Conservation (phyloP, 2,329 filamentous ascomycete genomes). For the Periconia macrospinosa region DNA sequence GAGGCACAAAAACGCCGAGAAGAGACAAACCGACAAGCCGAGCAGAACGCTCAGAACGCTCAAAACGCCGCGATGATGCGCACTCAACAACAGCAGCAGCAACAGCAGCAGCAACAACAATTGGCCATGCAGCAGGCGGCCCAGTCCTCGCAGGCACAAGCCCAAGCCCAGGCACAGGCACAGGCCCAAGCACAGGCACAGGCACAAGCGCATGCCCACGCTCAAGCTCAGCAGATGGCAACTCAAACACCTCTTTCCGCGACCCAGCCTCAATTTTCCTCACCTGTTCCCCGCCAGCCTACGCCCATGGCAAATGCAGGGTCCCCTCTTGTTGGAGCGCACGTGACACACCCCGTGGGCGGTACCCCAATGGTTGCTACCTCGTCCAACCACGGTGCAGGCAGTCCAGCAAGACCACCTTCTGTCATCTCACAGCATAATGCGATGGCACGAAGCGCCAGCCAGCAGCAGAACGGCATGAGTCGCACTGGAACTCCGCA, state of each 20-base stretch:
- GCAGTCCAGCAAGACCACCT: constrained; percentile 42
- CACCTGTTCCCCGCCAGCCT: constrained; percentile 58
- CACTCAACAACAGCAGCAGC: constrained; percentile 20
- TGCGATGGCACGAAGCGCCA: constrained; percentile 40
- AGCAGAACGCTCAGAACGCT: constrained; percentile 19
- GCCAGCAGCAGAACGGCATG: constrained; percentile 41
- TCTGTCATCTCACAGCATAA: constrained; percentile 41
- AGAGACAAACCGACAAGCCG: constrained; percentile 31
- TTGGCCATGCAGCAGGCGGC: neutral
- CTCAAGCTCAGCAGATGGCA: constrained; percentile 22
- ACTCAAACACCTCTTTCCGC: constrained; percentile 54
- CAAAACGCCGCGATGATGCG: constrained; percentile 43
- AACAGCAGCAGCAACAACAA: constrained; percentile 40
- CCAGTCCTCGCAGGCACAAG: constrained; percentile 14
- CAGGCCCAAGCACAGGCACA: constrained; percentile 34
- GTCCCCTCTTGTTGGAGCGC: constrained; percentile 43
- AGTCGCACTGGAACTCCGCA: constrained; percentile 44
- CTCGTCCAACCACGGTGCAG: constrained; percentile 41
- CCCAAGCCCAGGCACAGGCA: constrained; percentile 29
- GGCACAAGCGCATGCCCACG: constrained; percentile 37
- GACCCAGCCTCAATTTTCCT: constrained; percentile 65
- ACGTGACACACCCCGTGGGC: constrained; percentile 40
- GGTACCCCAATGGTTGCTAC: constrained; percentile 50
- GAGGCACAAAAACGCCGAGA: constrained; percentile 39
- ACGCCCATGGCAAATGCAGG: constrained; percentile 50